Evolutionary conservation across 345 rosid species (phyloP).

Genomic region (Euphorbia pulcherrima): DNA sequence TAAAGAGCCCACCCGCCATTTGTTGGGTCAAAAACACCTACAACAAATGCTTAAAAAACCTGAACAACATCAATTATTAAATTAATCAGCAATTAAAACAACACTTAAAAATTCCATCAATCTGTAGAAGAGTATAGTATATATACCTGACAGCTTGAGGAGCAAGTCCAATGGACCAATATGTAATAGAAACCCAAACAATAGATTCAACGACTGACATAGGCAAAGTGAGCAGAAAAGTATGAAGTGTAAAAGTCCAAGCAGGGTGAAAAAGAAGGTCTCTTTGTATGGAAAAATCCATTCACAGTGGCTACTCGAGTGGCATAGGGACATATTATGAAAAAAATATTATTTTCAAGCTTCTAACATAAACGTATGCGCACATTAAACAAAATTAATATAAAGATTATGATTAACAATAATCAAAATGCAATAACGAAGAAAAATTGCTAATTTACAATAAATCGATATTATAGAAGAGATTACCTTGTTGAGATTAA

Average conservation of each 20-base stretch:
- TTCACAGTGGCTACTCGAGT: no score
- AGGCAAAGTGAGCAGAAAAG: constrained; percentile 60
- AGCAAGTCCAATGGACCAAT: constrained; percentile 63
- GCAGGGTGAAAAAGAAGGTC: constrained; percentile 79
- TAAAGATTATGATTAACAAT: no score
- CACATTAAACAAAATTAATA: no score
- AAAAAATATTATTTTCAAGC: no score
- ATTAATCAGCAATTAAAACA: neutral
- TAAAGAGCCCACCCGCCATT: constrained; percentile 19
- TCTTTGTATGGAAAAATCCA: constrained; percentile 89
- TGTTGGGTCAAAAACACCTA: no score
- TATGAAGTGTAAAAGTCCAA: constrained; percentile 77
- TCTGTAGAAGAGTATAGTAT: neutral
- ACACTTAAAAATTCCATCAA: no score
- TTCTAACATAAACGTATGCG: no score
- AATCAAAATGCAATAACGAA: no score
- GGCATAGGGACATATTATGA: no score
- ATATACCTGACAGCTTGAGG: constrained; percentile 81
- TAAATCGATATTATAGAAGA: no score
- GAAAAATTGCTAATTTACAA: no score
- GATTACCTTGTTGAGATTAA: no score
- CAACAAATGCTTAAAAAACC: constrained; percentile 65
- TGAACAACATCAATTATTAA: constrained; percentile 9
- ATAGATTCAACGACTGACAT: constrained; percentile 63
- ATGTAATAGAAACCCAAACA: constrained; percentile 61